Percentiles rank a stretch among this genome's conserved stretches.
Conservation (phyloP, 2,329 filamentous ascomycete species). For the Penicillium sp. region DNA sequence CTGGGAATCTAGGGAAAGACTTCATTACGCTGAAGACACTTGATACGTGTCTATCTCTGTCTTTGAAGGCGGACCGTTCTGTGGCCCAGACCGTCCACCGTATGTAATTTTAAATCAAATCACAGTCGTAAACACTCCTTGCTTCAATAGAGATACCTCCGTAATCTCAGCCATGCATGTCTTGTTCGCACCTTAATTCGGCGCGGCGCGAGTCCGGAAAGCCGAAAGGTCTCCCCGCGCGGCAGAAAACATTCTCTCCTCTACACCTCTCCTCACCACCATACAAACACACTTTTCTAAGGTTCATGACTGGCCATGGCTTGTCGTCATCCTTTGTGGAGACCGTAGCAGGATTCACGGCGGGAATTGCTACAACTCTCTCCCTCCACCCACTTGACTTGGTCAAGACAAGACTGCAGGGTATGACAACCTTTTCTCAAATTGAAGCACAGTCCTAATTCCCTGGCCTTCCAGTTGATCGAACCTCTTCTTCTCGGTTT, state of each 20-base stretch:
- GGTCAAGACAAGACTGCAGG: conserved; percentile 92
- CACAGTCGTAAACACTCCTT: neutral
- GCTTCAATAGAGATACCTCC: neutral
- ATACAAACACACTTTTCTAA: neutral
- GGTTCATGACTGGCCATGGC: conserved; percentile 51
- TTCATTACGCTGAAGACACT: neutral
- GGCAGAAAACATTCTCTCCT: neutral
- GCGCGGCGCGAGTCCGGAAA: neutral
- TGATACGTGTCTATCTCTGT: neutral
- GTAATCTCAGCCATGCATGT: neutral
- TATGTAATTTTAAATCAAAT: conserved; percentile 30
- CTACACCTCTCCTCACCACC: neutral
- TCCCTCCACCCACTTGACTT: conserved; percentile 90
- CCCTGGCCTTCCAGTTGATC: conserved; percentile 47
- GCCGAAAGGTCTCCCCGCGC: neutral
- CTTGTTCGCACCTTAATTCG: neutral
- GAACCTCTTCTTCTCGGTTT: conserved; percentile 44
- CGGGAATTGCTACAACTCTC: conserved; percentile 81
- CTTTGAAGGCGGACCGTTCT: conserved; percentile 6
- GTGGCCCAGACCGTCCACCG: conserved; percentile 10
- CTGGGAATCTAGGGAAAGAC: neutral
- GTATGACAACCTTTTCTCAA: conserved; percentile 47
- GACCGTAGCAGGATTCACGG: conserved; percentile 83
- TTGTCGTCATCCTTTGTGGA: conserved; percentile 78
- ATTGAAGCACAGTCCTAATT: neutral